Conservation (phyloP, 1,284 basidiomycete species). For the Taiwanofungus camphoratus region DNA sequence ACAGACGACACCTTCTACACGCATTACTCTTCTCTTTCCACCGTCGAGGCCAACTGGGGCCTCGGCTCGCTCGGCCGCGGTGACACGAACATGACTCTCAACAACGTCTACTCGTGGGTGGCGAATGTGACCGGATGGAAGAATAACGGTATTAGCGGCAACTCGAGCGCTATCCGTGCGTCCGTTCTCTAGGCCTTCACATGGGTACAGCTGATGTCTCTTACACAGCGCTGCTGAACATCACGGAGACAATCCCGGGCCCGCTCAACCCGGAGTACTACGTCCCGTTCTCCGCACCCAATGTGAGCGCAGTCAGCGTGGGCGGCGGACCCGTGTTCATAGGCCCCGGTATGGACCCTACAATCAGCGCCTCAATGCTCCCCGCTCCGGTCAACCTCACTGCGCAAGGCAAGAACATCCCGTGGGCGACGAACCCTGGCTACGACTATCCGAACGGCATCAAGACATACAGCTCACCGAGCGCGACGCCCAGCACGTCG, state of each 20-base stretch:
- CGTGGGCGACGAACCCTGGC: conserved; percentile 19
- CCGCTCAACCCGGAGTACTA: conserved; percentile 30
- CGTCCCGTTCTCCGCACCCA: conserved; percentile 39
- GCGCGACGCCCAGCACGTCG: too few species aligned
- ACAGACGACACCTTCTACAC: conserved; percentile 53
- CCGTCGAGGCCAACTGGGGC: conserved; percentile 62
- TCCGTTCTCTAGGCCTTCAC: too few species aligned
- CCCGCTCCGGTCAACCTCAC: conserved; percentile 40
- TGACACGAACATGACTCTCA: conserved; percentile 43
- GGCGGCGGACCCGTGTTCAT: conserved; percentile 38
- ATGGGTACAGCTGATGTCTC: too few species aligned
- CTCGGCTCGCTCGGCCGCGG: conserved; percentile 53
- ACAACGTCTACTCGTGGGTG: conserved; percentile 45
- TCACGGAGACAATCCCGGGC: conserved; percentile 24
- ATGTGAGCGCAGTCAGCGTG: conserved; percentile 31
- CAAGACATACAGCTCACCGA: conserved; percentile 16
- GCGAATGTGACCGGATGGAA: conserved; percentile 34
- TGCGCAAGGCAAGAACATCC: conserved; percentile 18
- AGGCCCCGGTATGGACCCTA: conserved; percentile 28
- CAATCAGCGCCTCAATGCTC: conserved; percentile 29
- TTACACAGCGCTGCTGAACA: conserved; percentile 28
- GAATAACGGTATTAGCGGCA: conserved; percentile 30
- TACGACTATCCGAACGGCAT: conserved; percentile 19
- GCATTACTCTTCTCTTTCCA: conserved; percentile 59
- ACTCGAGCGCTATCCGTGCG: conserved; percentile 18